A percentile compares a stretch with the other conserved stretches of the same genome.
Conservation (phyloP, 2,329 filamentous ascomycete species). For the Neoscytalidium dimidiatum region DNA sequence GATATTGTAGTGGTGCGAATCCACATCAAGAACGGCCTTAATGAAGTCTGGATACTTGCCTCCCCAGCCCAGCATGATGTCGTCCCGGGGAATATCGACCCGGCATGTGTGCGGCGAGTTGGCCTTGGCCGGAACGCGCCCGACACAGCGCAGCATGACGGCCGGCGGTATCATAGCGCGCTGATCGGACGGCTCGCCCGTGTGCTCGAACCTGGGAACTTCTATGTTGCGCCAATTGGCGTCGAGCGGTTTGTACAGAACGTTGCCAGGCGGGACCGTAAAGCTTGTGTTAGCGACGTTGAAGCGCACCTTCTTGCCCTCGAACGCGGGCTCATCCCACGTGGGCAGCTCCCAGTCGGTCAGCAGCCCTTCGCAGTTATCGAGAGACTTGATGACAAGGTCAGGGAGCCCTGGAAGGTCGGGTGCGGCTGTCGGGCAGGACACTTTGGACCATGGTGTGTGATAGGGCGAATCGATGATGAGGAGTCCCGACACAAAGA, state of each 20-base stretch:
- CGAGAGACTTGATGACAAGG: neutral
- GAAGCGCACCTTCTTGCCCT: neutral
- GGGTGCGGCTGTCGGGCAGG: neutral
- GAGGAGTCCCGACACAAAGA: neutral
- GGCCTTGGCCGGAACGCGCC: neutral
- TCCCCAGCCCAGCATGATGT: neutral
- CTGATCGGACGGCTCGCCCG: neutral
- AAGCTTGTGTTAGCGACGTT: neutral
- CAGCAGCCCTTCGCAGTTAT: slow-evolving; percentile 1
- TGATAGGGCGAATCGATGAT: neutral
- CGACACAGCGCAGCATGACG: neutral
- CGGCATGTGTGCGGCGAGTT: neutral
- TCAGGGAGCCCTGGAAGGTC: neutral
- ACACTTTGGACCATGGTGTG: neutral
- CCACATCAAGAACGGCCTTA: neutral
- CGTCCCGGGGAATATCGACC: neutral
- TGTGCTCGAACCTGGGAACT: neutral
- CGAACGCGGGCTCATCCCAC: neutral
- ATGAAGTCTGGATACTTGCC: neutral
- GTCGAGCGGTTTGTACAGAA: neutral
- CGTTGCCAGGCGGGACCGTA: neutral
- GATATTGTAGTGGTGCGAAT: neutral
- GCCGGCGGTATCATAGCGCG: neutral
- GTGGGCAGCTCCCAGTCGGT: neutral
- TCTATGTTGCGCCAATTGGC: neutral